These are phyloP conservation scores for Afroboletus lepidellus DNA, from an alignment of 1,284 basidiomycete genomes.

Conservation along the genomic window DNA sequence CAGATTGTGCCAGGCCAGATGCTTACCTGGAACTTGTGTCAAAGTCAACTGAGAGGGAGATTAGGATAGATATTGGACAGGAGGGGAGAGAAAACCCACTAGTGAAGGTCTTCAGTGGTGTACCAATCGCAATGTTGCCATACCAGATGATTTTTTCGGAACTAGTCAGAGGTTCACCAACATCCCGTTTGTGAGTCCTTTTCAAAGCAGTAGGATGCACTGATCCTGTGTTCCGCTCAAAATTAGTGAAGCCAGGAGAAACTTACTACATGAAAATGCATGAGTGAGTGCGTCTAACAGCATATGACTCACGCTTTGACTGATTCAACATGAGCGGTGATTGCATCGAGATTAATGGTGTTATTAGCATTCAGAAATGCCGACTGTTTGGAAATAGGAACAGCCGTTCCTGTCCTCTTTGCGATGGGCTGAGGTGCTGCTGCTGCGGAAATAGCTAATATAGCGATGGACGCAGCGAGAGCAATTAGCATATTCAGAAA, in stretches of 20 bases:
- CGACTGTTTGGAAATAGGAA: slow-evolving; percentile 20
- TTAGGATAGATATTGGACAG: not conserved
- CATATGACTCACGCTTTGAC: slow-evolving; percentile 12
- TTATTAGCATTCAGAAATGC: slow-evolving; percentile 7
- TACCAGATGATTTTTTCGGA: slow-evolving; percentile 28
- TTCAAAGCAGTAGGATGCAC: slow-evolving; percentile 5
- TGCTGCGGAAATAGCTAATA: slow-evolving; percentile 12
- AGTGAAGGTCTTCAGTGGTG: slow-evolving; percentile 36
- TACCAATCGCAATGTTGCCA: slow-evolving; percentile 44
- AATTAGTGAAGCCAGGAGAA: slow-evolving; percentile 10
- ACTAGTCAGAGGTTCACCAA: slow-evolving; percentile 18
- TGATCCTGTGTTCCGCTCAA: slow-evolving; percentile 14
- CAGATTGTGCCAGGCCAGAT: too few relatives aligned
- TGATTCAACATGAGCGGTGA: slow-evolving; percentile 10
- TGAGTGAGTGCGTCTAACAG: not conserved
- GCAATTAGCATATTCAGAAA: too few relatives aligned
- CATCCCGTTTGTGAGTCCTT: not conserved
- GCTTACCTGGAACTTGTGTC: slow-evolving; percentile 46
- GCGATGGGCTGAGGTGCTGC: slow-evolving; percentile 9
- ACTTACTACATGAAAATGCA: slow-evolving; percentile 9
- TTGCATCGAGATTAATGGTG: slow-evolving; percentile 8
- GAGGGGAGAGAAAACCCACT: slow-evolving; percentile 19
- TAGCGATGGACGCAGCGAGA: slow-evolving; percentile 9
- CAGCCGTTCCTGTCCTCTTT: not conserved
- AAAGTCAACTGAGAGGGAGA: slow-evolving; percentile 39